These are phyloP conservation scores for Fusarium sterilihyphosum DNA, from an alignment of 2,329 filamentous ascomycete species.

Conservation along the genomic window DNA sequence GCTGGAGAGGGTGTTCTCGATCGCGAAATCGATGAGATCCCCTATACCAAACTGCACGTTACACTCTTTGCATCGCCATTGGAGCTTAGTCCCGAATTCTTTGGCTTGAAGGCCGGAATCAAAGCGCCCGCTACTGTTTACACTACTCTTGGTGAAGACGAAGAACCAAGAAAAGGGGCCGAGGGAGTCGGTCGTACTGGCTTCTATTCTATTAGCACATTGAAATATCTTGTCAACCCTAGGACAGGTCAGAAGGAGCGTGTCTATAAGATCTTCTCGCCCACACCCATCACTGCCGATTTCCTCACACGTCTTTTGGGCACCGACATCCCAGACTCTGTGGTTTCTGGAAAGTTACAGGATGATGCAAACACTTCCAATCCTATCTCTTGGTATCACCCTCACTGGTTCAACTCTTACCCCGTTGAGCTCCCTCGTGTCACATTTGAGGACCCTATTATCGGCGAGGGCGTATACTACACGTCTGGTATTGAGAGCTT, in stretches of 20 bases:
- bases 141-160: slow-evolving; percentile 77
- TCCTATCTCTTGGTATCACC: slow-evolving; percentile 78
- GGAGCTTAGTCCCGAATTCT: slow-evolving; percentile 76
- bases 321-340: slow-evolving; percentile 55
- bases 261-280: slow-evolving; percentile 74
- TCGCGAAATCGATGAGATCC: slow-evolving; percentile 76
- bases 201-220: slow-evolving; percentile 87
- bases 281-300: slow-evolving; percentile 59
- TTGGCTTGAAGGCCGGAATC: slow-evolving; percentile 69
- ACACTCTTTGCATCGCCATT: slow-evolving; percentile 86
- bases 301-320: slow-evolving; percentile 66
- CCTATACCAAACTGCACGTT: slow-evolving; percentile 87
- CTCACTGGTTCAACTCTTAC: slow-evolving; percentile 85
- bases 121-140: slow-evolving; percentile 78
- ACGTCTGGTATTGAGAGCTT: slow-evolving; percentile 88
- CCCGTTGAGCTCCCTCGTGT: slow-evolving; percentile 85
- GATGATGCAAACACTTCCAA: slow-evolving; percentile 51
- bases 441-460: slow-evolving; percentile 82
- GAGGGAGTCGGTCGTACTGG: slow-evolving; percentile 75
- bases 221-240: slow-evolving; percentile 72
- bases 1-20: slow-evolving; percentile 74
- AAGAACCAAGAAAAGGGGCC: slow-evolving; percentile 59
- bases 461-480: slow-evolving; percentile 76
- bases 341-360: slow-evolving; percentile 45
- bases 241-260: slow-evolving; percentile 63